Base-by-base conservation (phyloP, 345 rosid species). In the Limnanthes douglasii region DNA sequence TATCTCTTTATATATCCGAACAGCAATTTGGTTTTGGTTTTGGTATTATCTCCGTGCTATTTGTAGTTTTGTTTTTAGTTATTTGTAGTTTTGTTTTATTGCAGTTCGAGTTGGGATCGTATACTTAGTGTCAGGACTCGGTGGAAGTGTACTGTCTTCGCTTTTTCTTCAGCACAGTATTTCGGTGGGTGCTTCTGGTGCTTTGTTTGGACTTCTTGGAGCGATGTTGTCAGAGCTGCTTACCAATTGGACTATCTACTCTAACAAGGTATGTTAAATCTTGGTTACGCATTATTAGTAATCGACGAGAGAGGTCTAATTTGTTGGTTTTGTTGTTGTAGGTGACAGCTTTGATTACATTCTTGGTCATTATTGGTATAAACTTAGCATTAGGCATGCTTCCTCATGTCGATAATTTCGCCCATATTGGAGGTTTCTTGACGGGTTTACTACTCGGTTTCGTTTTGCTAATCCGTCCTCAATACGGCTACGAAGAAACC, bases 141-240 rank as follows among this genome's bases (percentile, higher is more conserved):
- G 92, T 26, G 95, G 95, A 29, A 70, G 98, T 58, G 28, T 90
- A 25, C 54, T 84, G 22, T 80, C 97, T 1, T 51, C 84, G 5
- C 70, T 88, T 12, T 88, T 88, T 54, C 66, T 60, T 34, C 74
- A 49, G 50, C 31, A n/a, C 9, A 77, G 62, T 41, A 85, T 81
- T 41, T 81, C 96, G 26, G 99, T 92, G 15, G 99, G 99, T 61
- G 99, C 99, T 17, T 90, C 99, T 5, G 96, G 99, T 50, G 99
- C 99, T 45, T 72, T 92, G 46, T 92, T 92, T 15, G 99, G 99
- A 45, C 96, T 92, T 58, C 79, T 92, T 33, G 90, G 90, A 10
- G 96, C 99, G 8, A 85, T 81, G 94, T 48, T 85, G 36, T 78
- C 99, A 0, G 99, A 92, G 65, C 93, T 92, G 39, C 73, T 80